A percentile compares a stretch with the other conserved stretches of the same genome.
These are phyloP conservation scores for Quercus lobata DNA, from an alignment of 331 rosid species.

Conservation along the genomic window DNA sequence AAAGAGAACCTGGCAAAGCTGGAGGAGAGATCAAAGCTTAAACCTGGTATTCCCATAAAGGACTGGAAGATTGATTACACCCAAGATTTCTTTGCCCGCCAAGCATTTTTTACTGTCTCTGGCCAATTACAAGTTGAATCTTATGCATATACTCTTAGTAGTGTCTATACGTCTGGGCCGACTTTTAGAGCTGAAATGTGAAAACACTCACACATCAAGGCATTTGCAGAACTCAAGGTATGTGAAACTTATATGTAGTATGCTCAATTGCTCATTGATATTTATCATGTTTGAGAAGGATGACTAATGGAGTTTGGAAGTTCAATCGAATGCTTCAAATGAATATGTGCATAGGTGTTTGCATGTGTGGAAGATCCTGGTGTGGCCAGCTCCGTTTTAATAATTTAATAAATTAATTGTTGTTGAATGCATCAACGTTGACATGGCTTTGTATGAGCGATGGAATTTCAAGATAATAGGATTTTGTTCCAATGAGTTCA, in stretches of 20 bases:
- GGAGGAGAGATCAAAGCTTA: slow-evolving; percentile 82
- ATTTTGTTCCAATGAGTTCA: background rate
- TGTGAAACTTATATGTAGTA: background rate
- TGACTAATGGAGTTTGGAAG: background rate
- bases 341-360: background rate
- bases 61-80: slow-evolving; percentile 83
- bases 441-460: background rate
- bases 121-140: slow-evolving; percentile 97
- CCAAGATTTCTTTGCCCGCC: slow-evolving; percentile 89
- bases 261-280: background rate
- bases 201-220: slow-evolving; percentile 92
- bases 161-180: slow-evolving; percentile 88
- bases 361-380: background rate
- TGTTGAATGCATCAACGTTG: background rate
- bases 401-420: background rate
- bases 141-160: slow-evolving; percentile 73
- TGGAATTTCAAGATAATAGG: background rate
- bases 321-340: background rate
- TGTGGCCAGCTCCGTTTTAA: background rate
- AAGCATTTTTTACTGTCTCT: slow-evolving; percentile 90
- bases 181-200: slow-evolving; percentile 93
- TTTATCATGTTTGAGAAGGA: background rate
- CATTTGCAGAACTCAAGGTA: slow-evolving; percentile 94
- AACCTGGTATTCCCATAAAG: slow-evolving; percentile 73
- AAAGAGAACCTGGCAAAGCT: slow-evolving; percentile 58